These are phyloP conservation scores for Erythrobasidium hasegawianum DNA, from an alignment of 1,284 basidiomycete species.

Conservation along the genomic window DNA sequence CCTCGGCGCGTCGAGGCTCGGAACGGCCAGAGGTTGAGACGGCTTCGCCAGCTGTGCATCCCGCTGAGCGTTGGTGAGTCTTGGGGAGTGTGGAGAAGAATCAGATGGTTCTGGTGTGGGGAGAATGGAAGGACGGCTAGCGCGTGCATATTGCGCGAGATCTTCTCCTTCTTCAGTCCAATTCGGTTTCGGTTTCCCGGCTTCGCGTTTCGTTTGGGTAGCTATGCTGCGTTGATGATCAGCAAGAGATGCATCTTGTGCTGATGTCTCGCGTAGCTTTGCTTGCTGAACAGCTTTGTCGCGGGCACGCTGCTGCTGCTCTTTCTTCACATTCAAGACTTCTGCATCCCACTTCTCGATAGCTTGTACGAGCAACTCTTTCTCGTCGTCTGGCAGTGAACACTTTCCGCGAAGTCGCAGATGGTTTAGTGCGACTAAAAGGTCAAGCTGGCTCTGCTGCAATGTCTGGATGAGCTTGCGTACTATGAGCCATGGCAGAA, in stretches of 20 bases:
- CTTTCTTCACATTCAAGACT: background rate
- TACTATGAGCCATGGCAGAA: background rate
- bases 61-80: background rate
- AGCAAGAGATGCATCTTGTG: too few relatives aligned
- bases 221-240: too few relatives aligned
- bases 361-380: background rate
- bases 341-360: slow-evolving; percentile 1
- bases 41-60: too few relatives aligned
- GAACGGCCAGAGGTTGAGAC: too few relatives aligned
- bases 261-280: background rate
- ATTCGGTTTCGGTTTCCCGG: too few relatives aligned
- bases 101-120: background rate
- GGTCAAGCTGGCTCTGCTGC: background rate
- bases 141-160: too few relatives aligned
- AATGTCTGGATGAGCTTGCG: background rate
- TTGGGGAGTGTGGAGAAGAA: background rate
- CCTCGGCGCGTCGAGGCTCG: background rate
- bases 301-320: background rate
- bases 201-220: too few relatives aligned
- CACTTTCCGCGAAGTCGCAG: background rate
- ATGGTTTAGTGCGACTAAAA: background rate
- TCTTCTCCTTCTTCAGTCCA: too few relatives aligned
- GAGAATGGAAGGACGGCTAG: background rate
- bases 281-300: too few relatives aligned
- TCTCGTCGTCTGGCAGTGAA: background rate